These are phyloP conservation scores for Ceratocystis cubensis DNA, from an alignment of 2,329 filamentous ascomycete species.

Conservation along the genomic window DNA sequence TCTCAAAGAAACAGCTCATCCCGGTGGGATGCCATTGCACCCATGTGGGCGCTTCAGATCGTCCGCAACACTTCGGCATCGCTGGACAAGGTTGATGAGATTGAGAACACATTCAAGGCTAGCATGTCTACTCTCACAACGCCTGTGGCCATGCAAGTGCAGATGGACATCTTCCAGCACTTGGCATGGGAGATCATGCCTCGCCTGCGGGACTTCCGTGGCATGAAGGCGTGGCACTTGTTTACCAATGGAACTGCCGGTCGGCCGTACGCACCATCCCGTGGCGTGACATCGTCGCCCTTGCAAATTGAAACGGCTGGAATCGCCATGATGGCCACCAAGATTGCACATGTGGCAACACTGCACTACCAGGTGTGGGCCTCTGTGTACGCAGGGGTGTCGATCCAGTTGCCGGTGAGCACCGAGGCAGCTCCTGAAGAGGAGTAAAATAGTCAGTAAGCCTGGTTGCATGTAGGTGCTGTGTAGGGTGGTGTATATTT, in stretches of 20 bases:
- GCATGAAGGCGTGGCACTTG: slow-evolving; percentile 26
- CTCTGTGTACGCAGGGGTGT: slow-evolving; percentile 29
- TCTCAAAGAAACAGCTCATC: slow-evolving; percentile 27
- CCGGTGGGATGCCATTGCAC: slow-evolving; percentile 42
- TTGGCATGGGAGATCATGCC: slow-evolving; percentile 29
- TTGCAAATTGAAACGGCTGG: slow-evolving; percentile 38
- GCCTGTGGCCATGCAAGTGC: slow-evolving; percentile 35
- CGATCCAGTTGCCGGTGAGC: neutral
- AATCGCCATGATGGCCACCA: slow-evolving; percentile 57
- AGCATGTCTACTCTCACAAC: slow-evolving; percentile 34
- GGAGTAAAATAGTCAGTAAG: neutral
- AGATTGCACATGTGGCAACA: slow-evolving; percentile 69
- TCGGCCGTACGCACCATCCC: slow-evolving; percentile 22
- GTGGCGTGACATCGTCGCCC: slow-evolving; percentile 29
- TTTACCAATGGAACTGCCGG: slow-evolving; percentile 41
- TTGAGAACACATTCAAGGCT: slow-evolving; percentile 38
- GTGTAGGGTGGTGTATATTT: neutral
- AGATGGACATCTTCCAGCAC: slow-evolving; percentile 32
- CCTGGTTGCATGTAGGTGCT: neutral
- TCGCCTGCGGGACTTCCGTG: slow-evolving; percentile 19
- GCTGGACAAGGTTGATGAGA: slow-evolving; percentile 34
- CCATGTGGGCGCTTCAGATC: slow-evolving; percentile 45
- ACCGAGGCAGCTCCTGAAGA: neutral
- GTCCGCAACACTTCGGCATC: slow-evolving; percentile 44
- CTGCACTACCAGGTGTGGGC: slow-evolving; percentile 88